These are phyloP conservation scores for Auxenochlorella pyrenoidosa DNA, from an alignment of 139 green algal species.

Conservation along the genomic window DNA sequence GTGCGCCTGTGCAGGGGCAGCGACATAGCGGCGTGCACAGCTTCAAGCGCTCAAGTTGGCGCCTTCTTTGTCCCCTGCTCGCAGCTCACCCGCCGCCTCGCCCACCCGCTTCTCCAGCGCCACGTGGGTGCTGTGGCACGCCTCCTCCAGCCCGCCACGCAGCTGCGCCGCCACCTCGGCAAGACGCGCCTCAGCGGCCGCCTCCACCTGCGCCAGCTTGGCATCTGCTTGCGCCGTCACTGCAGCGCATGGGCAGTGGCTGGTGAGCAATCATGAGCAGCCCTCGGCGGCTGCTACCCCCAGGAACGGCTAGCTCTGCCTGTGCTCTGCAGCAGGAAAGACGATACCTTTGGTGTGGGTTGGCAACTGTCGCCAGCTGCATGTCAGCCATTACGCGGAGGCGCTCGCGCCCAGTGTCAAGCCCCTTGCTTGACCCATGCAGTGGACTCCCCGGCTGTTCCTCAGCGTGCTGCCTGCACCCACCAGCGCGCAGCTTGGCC, in stretches of 20 bases:
- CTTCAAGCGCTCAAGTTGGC: too few relatives aligned
- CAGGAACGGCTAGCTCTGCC: not conserved
- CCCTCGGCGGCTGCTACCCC: not conserved
- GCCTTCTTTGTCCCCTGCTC: too few relatives aligned
- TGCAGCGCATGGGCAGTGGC: not conserved
- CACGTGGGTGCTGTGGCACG: constrained; percentile 9
- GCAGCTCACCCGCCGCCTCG: constrained; percentile 5
- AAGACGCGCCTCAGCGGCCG: not conserved
- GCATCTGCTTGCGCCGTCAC: constrained; percentile 10
- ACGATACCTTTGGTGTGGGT: too few relatives aligned
- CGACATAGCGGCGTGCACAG: too few relatives aligned
- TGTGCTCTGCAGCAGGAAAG: too few relatives aligned
- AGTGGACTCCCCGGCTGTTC: too few relatives aligned
- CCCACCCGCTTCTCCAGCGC: not conserved
- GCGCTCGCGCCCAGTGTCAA: too few relatives aligned
- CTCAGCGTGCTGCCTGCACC: not conserved
- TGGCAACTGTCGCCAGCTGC: too few relatives aligned
- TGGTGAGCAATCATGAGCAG: not conserved
- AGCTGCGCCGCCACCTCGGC: not conserved
- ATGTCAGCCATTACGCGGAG: too few relatives aligned
- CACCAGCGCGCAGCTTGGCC: constrained; percentile 19
- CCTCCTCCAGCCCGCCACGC: not conserved
- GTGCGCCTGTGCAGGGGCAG: too few relatives aligned
- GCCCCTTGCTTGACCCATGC: too few relatives aligned
- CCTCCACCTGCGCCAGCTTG: constrained; percentile 5